Base-by-base conservation (phyloP, 202 grass and related monocot species). In the Bolboschoenoplectus hybrid region DNA sequence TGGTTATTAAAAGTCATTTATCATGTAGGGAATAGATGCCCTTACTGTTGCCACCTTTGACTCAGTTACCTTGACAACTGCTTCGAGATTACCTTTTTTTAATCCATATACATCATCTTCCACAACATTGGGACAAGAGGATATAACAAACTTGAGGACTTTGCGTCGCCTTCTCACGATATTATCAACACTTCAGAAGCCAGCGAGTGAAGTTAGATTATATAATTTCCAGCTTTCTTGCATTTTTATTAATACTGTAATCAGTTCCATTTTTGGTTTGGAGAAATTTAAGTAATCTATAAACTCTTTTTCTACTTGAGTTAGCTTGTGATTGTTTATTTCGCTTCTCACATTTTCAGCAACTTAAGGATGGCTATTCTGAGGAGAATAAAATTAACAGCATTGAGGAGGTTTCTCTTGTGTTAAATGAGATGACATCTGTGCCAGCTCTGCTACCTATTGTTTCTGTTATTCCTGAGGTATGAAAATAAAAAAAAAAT, bases 21-120 rank as follows among this genome's bases (percentile, higher is more conserved):
- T 13, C 85, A 81, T 94, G 39, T 81, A 98, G 96, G 96, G 96
- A 87, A 84, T 98, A 89, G 96, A 98, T 92, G 91, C 93, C 77
- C 90, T 98, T 78, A 90, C 87, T 32, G 71, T 92, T 81, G 95
- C 91, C 55, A 91, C 93, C 26, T 43, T 98, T 86, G 92, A 91
- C 61, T 89, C 95, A 26, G 81, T 92, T 70, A 89, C 94, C 52
- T 94, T 92, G 67, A 83, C 91, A 87, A 89, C 93, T 82, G 81
- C 88, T 81, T 91, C 88, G 53, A 93, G 89, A 85, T 92, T 95
- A 50, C 95, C 95, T 64, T 87, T 97, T 80, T 55, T 84, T 49
- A 52, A 65, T 67, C 47, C 91, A 63, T 89, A 85, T 46, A 7
- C 83, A 75, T 90, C 91, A 60, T 82, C 89, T 13, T 87, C 89